Conservation (phyloP, 441 rosid species). For the Populus trichocarpa region DNA sequence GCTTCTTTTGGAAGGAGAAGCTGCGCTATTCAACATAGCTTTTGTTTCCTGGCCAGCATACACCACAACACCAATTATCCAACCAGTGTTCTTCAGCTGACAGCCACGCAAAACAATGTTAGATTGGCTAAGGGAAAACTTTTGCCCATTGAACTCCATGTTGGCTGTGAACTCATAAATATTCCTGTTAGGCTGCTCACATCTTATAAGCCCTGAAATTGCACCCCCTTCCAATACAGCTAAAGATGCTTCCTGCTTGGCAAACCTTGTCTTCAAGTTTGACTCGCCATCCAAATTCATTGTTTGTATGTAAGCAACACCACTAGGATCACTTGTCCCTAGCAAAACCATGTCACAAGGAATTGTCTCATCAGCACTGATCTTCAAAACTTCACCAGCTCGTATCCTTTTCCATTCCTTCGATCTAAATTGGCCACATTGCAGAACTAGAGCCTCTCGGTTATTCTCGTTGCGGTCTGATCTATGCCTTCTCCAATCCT, state of each 20-base stretch:
- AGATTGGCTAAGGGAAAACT: slow-evolving; percentile 63
- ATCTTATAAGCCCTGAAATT: slow-evolving; percentile 56
- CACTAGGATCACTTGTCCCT: slow-evolving; percentile 68
- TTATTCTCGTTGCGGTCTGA: slow-evolving; percentile 80
- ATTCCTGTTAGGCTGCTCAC: slow-evolving; percentile 81
- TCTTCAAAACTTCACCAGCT: slow-evolving; percentile 72
- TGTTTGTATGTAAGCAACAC: slow-evolving; percentile 42
- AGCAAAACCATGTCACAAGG: slow-evolving; percentile 81
- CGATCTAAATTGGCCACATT: slow-evolving; percentile 38
- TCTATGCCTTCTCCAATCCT: slow-evolving; percentile 87
- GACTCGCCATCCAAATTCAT: slow-evolving; percentile 67
- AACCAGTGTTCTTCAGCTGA: slow-evolving; percentile 75
- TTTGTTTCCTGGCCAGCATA: slow-evolving; percentile 86
- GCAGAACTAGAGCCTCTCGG: slow-evolving; percentile 58
- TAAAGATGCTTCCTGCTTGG: slow-evolving; percentile 62
- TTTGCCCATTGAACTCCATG: slow-evolving; percentile 64
- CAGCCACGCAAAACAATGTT: slow-evolving; percentile 81
- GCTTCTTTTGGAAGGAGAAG: slow-evolving; percentile 79
- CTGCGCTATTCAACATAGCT: slow-evolving; percentile 80
- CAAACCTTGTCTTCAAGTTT: slow-evolving; percentile 74
- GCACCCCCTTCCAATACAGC: slow-evolving; percentile 37
- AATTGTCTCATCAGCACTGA: slow-evolving; percentile 52
- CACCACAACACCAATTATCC: slow-evolving; percentile 72
- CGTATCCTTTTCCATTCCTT: slow-evolving; percentile 65
- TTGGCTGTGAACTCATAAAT: slow-evolving; percentile 75